Base-by-base conservation (phyloP, 2,329 filamentous ascomycete genomes). In the Bimuria novae-zelandiae region DNA sequence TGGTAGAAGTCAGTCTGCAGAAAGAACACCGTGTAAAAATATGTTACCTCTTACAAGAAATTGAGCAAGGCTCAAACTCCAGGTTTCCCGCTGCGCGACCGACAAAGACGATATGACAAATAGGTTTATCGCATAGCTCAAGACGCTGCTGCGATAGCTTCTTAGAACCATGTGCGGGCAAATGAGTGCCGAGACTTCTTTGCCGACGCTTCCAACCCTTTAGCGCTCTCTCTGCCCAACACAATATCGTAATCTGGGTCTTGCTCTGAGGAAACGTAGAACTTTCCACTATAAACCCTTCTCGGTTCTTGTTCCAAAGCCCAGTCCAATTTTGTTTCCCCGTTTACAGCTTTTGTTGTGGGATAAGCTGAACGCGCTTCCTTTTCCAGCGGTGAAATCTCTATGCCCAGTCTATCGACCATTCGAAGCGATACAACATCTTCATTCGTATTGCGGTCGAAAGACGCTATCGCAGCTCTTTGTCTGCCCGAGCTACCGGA, bases 131-230 rank as follows among this genome's bases (percentile, higher is more conserved):
- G n/a, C n/a, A n/a, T n/a, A n/a, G n/a, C n/a, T n/a, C n/a, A n/a
- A n/a, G n/a, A n/a, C n/a, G n/a, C n/a, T n/a, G n/a, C n/a, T n/a
- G n/a, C n/a, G n/a, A n/a, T n/a, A 27, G 12, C 21, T 14, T 27
- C 5, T 27, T 10, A 10, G 25, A 27, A 27, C 25, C 25, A 27
- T 10, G 25, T 6, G 5, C 5, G 25, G 10, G 25, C 25, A 27
- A 27, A 5, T 5, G 25, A 27, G 10, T 27, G 25, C 5, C 25
- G 25, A 27, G 25, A 27, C 25, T 10, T 61, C 54, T 43, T 49
- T 53, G 60, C 57, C 55, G 33, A 40, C 7, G 23, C 16, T 21
- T 49, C n/a, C 23, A 49, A 30, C 1, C 11, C 6, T 21, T 29
- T 22, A 1, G 45, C 35, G 36, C 45, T 49, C 17, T 17, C 17